Evolutionary conservation across 768 basidiomycete genomes (phyloP).

Genomic region (Crassisporium funariophilum): DNA sequence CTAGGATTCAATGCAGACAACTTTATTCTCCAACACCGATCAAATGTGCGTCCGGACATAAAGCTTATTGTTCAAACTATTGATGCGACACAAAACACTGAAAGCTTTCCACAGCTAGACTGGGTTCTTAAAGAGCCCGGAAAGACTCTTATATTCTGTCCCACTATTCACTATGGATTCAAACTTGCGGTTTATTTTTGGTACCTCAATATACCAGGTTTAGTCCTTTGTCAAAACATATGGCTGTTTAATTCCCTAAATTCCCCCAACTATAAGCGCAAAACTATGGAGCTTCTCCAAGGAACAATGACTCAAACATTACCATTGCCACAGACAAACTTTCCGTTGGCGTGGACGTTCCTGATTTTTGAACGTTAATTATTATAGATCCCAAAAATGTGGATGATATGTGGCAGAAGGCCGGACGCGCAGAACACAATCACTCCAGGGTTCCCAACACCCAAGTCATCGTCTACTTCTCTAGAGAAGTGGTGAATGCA

Average conservation of each 20-base stretch:
- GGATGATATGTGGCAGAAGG: slow-evolving; percentile 19
- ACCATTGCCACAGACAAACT: slow-evolving; percentile 17
- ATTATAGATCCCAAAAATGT: slow-evolving; percentile 12
- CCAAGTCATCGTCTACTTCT: slow-evolving; percentile 15
- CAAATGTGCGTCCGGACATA: slow-evolving; percentile 12
- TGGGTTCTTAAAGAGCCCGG: slow-evolving; percentile 10
- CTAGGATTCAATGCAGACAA: slow-evolving; percentile 9
- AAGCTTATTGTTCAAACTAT: slow-evolving; percentile 10
- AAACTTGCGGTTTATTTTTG: slow-evolving; percentile 10
- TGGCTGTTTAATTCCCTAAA: slow-evolving; percentile 8
- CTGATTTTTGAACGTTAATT: slow-evolving; percentile 7
- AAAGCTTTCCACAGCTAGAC: slow-evolving; percentile 12
- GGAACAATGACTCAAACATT: slow-evolving; percentile 5
- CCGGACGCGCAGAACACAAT: slow-evolving; percentile 15
- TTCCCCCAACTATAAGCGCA: slow-evolving; percentile 3
- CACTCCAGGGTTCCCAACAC: slow-evolving; percentile 7
- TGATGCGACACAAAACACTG: neutral
- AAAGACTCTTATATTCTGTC: slow-evolving; percentile 8
- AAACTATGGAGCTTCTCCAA: slow-evolving; percentile 2
- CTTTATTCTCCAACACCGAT: slow-evolving; percentile 7
- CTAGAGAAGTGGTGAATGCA: neutral
- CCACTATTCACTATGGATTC: slow-evolving; percentile 5
- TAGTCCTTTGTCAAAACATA: slow-evolving; percentile 1
- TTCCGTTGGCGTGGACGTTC: slow-evolving; percentile 13
- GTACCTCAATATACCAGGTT: slow-evolving; percentile 3